A percentile compares a stretch with the other conserved stretches of the same genome.
Conservation (phyloP, 257 asterid genomes). For the Solanum bulbocastanum region DNA sequence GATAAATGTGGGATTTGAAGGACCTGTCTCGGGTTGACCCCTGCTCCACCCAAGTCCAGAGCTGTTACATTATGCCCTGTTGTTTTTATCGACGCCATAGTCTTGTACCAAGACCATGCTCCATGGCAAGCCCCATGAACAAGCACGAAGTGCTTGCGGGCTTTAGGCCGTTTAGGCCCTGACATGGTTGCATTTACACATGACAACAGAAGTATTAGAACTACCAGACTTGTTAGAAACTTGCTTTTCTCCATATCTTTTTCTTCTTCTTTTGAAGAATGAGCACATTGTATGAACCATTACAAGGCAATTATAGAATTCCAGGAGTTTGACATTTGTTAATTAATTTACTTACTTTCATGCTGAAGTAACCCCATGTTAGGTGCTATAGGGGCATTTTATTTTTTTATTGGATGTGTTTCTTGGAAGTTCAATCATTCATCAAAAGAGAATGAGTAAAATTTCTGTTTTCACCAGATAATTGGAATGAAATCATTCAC, state of each 20-base stretch:
- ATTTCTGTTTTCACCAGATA: neutral
- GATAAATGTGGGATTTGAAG: slow-evolving; percentile 1
- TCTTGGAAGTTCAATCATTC: neutral
- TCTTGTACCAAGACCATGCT: slow-evolving; percentile 35
- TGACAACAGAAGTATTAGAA: neutral
- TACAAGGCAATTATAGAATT: neutral
- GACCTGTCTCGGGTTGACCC: slow-evolving; percentile 14
- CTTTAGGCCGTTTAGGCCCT: neutral
- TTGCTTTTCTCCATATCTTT: neutral
- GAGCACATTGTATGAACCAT: neutral
- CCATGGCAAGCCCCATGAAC: slow-evolving; percentile 33
- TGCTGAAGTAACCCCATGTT: neutral
- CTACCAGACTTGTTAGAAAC: neutral
- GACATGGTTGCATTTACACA: neutral
- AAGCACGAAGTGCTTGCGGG: slow-evolving; percentile 15
- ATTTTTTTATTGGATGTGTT: neutral
- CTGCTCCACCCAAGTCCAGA: slow-evolving; percentile 20
- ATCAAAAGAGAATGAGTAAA: neutral
- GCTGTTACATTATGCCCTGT: slow-evolving; percentile 22
- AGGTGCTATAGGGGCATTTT: neutral
- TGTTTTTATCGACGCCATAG: neutral
- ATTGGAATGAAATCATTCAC: neutral
- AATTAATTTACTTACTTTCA: neutral
- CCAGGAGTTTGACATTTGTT: neutral
- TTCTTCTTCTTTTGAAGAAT: neutral